Conservation (phyloP, 257 asterid species). For the Linderniella brevidens region DNA sequence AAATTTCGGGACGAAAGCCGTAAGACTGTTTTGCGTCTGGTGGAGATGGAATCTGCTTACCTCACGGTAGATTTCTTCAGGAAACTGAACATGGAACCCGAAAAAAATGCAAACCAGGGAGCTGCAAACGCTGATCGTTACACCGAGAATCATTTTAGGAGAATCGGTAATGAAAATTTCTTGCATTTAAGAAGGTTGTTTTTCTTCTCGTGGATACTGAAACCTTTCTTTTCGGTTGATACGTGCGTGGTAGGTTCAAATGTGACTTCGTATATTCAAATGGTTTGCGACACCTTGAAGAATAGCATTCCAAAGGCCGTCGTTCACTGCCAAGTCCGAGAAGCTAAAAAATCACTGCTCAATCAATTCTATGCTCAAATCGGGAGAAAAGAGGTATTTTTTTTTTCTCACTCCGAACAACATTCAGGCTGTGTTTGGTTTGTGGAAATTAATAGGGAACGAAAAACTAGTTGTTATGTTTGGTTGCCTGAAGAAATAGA, state of each 20-base stretch:
- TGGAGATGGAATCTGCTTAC: slow-evolving; percentile 93
- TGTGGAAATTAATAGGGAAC: no score
- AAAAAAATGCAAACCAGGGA: slow-evolving; percentile 28
- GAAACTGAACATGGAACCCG: slow-evolving; percentile 76
- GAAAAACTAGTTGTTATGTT: no score
- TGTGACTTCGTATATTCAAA: slow-evolving; percentile 54
- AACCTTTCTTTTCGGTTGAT: background rate
- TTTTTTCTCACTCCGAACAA: background rate
- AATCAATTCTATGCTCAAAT: slow-evolving; percentile 65
- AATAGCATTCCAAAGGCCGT: slow-evolving; percentile 85
- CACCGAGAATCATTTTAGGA: slow-evolving; percentile 58
- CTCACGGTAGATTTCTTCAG: slow-evolving; percentile 89
- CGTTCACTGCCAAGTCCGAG: slow-evolving; percentile 91
- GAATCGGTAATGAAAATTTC: slow-evolving; percentile 31
- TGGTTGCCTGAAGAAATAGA: no score
- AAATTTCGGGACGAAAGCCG: slow-evolving; percentile 96
- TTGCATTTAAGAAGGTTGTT: background rate
- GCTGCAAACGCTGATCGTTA: slow-evolving; percentile 56
- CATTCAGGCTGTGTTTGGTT: no score
- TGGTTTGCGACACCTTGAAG: slow-evolving; percentile 86
- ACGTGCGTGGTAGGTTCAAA: slow-evolving; percentile 58
- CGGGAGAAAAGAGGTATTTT: slow-evolving; percentile 82
- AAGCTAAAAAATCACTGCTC: slow-evolving; percentile 69
- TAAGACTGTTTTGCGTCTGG: slow-evolving; percentile 64
- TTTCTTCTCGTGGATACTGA: background rate